Percentiles rank a stretch among this genome's conserved stretches.
Conservation (phyloP, 768 basidiomycete genomes). For the Boletus vermiculosoides region DNA sequence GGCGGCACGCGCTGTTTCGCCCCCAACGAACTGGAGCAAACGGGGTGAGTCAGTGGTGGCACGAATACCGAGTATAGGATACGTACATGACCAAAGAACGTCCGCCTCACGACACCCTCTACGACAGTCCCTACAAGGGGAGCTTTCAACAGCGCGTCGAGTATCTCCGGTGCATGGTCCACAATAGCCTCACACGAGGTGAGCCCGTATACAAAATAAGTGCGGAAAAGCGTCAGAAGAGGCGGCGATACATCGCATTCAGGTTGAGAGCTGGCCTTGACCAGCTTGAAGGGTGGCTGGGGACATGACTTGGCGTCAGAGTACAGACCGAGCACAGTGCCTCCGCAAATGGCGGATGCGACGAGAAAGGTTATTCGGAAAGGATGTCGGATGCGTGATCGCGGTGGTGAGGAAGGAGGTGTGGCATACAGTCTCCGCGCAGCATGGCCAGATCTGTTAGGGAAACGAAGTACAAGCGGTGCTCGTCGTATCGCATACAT, state of each 20-base stretch:
- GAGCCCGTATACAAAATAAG: conserved; percentile 81
- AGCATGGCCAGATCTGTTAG: background rate
- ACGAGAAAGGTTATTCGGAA: conserved; percentile 17
- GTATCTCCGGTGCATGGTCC: conserved; percentile 66
- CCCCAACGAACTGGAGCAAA: conserved; percentile 76
- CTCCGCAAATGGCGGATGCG: conserved; percentile 19
- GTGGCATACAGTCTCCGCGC: conserved; percentile 10
- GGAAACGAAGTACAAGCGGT: background rate
- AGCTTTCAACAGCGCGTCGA: conserved; percentile 49
- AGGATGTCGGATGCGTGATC: conserved; percentile 1
- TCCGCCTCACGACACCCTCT: conserved; percentile 66
- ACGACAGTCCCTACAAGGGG: conserved; percentile 60
- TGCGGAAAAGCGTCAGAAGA: conserved; percentile 51
- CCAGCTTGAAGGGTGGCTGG: conserved; percentile 18
- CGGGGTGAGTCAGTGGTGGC: background rate
- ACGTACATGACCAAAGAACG: conserved; percentile 82
- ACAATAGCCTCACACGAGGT: conserved; percentile 77
- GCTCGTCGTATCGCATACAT: conserved; percentile 18
- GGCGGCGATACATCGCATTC: conserved; percentile 14
- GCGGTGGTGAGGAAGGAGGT: background rate
- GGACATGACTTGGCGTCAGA: conserved; percentile 28
- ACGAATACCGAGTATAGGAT: background rate
- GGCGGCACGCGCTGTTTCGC: conserved; percentile 71
- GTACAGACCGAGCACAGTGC: conserved; percentile 20
- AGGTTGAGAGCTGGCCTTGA: background rate